Conservation (phyloP, 176 grass and related monocot species). For the Chrysopogon serrulatus region DNA sequence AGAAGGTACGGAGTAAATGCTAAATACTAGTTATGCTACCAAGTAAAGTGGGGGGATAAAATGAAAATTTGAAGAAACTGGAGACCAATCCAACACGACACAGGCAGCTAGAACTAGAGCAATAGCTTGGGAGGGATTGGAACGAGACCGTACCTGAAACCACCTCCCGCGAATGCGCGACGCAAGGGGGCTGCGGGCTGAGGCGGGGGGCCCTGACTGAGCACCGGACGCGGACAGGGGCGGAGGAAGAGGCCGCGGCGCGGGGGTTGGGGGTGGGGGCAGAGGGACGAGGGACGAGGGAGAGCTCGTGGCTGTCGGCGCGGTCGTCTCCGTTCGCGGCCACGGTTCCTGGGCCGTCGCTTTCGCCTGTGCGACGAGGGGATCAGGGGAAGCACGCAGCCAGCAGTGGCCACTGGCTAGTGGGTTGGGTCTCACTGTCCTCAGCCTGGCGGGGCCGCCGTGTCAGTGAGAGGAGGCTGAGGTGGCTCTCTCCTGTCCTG, state of each 20-base stretch:
- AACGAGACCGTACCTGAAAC: not conserved
- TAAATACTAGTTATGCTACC: too few species aligned
- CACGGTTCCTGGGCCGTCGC: not conserved
- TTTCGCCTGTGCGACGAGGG: not conserved
- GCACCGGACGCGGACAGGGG: not conserved
- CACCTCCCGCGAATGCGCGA: conserved; percentile 16
- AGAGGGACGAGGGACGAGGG: not conserved
- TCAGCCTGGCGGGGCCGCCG: not conserved
- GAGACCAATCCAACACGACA: not conserved
- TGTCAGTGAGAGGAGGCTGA: not conserved
- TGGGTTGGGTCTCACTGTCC: not conserved
- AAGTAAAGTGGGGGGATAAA: too few species aligned
- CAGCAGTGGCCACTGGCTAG: not conserved
- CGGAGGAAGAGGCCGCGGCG: not conserved
- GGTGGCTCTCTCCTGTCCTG: not conserved
- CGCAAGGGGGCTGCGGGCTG: not conserved
- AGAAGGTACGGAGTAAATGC: too few species aligned
- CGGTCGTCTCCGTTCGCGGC: not conserved
- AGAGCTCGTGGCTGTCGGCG: conserved; percentile 2
- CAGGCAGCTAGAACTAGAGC: not conserved
- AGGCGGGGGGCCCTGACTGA: not conserved
- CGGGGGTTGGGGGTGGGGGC: not conserved
- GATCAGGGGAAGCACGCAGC: not conserved
- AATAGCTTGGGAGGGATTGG: not conserved
- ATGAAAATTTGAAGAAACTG: not conserved